Conservation (phyloP, 208 protist genomes). For the Crithidia brevicula region DNA sequence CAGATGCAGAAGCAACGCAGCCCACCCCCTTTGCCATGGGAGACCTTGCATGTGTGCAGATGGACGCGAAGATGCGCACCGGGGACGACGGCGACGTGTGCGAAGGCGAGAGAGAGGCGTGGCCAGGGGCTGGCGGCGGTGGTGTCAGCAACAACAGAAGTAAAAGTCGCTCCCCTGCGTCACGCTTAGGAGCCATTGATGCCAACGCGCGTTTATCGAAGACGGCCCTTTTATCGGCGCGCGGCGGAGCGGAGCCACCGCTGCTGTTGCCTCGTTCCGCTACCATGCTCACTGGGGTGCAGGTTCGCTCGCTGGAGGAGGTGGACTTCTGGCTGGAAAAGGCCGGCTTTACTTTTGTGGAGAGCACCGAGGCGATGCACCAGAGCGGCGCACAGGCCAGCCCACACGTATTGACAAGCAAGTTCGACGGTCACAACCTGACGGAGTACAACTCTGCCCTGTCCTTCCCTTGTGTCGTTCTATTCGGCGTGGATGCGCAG, state of each 20-base stretch:
- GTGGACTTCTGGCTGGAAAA: conserved; percentile 16
- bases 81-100: no score
- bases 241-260: no score
- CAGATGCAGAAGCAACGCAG: not conserved
- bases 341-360: no score
- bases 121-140: not conserved
- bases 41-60: not conserved
- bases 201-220: not conserved
- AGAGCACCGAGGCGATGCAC: not conserved
- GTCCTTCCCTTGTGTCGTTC: not conserved
- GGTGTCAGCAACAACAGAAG: not conserved
- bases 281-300: conserved; percentile 20
- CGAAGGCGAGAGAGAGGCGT: no score
- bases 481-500: conserved; percentile 23
- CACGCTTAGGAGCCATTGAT: not conserved
- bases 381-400: not conserved
- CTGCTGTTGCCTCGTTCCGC: no score
- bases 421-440: no score
- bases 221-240: no score
- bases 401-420: no score
- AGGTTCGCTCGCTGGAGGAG: conserved; percentile 21
- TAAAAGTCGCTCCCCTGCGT: not conserved
- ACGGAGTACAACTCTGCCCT: not conserved
- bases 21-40: no score
- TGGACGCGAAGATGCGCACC: not conserved